A percentile compares a stretch with the other conserved stretches of the same genome.
Evolutionary conservation across 2,329 filamentous ascomycete species (phyloP).

Genomic region (Penicillium digitatum): DNA sequence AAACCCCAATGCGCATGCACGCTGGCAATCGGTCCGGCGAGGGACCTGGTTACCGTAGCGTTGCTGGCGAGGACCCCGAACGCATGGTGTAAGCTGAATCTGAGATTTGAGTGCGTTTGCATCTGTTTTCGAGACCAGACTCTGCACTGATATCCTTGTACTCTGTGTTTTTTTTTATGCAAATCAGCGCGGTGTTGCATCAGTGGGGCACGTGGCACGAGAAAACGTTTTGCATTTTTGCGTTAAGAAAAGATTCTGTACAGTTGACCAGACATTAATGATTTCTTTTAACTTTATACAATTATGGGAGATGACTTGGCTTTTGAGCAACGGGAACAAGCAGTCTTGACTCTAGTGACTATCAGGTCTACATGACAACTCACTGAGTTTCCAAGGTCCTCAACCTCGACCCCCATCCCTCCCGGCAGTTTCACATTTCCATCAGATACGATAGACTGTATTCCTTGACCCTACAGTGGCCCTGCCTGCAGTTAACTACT

Average conservation of each 20-base stretch:
- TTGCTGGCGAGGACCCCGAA: slow-evolving; percentile 40
- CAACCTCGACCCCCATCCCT: not conserved
- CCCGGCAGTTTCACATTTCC: not conserved
- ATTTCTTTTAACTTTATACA: slow-evolving; percentile 1
- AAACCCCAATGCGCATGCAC: slow-evolving; percentile 68
- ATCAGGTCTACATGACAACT: not conserved
- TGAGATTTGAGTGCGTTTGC: not conserved
- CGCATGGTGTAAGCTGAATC: slow-evolving; percentile 24
- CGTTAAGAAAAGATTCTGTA: slow-evolving; percentile 16
- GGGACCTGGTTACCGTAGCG: slow-evolving; percentile 57
- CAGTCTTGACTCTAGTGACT: not conserved
- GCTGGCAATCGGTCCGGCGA: slow-evolving; percentile 43
- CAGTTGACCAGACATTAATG: slow-evolving; percentile 21
- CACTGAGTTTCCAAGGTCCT: not conserved
- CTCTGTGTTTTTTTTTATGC: slow-evolving; percentile 3
- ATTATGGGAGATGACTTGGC: not conserved
- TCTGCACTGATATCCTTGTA: slow-evolving; percentile 8
- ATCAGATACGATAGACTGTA: slow-evolving; percentile 1
- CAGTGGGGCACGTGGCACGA: slow-evolving; percentile 5
- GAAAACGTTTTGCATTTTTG: slow-evolving; percentile 8
- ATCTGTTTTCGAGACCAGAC: not conserved
- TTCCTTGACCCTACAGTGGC: not conserved
- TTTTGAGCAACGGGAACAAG: not conserved
- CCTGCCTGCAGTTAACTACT: not conserved
- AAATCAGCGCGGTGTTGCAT: slow-evolving; percentile 7